A percentile compares a stretch with the other conserved stretches of the same genome.
phyloP scores from a whole-genome alignment of 2,329 filamentous ascomycete genomes.

The Fusarium continuum region DNA sequence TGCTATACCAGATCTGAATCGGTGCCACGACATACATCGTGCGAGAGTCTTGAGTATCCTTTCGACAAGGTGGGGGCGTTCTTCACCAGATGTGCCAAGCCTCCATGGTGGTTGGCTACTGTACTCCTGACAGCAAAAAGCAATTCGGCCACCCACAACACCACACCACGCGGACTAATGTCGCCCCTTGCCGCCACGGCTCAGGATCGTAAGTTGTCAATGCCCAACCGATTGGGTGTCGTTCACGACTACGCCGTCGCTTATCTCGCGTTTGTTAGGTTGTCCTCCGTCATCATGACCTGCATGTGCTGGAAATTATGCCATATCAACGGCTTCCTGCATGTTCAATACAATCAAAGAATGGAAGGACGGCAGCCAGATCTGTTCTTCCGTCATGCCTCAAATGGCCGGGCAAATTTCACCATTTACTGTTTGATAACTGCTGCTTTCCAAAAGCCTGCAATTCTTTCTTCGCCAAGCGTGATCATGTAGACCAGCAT shows the following conservation, averaged over 20 bases:
- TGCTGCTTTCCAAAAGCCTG: background rate
- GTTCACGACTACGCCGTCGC: slow-evolving; percentile 37
- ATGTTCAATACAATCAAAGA: slow-evolving; percentile 9
- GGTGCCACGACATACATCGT: slow-evolving; percentile 8
- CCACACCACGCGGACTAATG: slow-evolving; percentile 29
- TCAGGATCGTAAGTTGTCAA: slow-evolving; percentile 40
- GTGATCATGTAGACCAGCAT: background rate
- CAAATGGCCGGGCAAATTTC: background rate
- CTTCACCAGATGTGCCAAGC: slow-evolving; percentile 35
- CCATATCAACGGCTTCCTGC: slow-evolving; percentile 30
- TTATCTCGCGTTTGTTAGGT: slow-evolving; percentile 40
- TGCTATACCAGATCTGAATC: slow-evolving; percentile 29
- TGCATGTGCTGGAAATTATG: slow-evolving; percentile 36
- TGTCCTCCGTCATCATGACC: slow-evolving; percentile 32
- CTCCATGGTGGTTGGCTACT: slow-evolving; percentile 23
- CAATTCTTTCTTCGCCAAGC: background rate
- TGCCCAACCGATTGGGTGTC: slow-evolving; percentile 38
- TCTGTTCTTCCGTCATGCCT: background rate
- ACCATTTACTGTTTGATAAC: background rate
- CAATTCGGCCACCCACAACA: slow-evolving; percentile 31
- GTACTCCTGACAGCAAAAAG: slow-evolving; percentile 37
- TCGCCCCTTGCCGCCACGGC: slow-evolving; percentile 27
- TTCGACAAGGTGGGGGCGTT: slow-evolving; percentile 27
- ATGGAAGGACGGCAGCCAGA: background rate
- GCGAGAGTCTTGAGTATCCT: slow-evolving; percentile 14